Evolutionary conservation across 2,329 filamentous ascomycete species (phyloP).

Genomic region (Aspergillus carbonarius): DNA sequence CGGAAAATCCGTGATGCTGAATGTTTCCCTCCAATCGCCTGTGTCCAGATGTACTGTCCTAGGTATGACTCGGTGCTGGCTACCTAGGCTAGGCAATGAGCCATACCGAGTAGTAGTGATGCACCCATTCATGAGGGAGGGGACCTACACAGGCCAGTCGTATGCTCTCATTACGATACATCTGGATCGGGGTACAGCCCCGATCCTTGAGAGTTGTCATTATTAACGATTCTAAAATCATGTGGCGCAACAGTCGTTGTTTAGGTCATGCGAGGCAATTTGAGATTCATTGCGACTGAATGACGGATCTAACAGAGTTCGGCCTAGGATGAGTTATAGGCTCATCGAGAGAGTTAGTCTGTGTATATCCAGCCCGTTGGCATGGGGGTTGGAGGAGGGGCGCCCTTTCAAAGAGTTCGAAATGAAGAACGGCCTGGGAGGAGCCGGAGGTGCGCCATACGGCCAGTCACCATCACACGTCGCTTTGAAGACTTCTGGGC

Average conservation of each 20-base stretch:
- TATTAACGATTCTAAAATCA: background rate
- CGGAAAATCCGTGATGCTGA: background rate
- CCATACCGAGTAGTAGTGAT: background rate
- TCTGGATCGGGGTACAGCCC: background rate
- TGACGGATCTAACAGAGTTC: slow-evolving; percentile 7
- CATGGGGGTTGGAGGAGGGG: background rate
- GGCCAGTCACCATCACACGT: slow-evolving; percentile 12
- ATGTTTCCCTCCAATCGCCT: background rate
- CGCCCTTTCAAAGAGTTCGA: slow-evolving; percentile 8
- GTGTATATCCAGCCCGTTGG: slow-evolving; percentile 1
- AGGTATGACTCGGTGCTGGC: background rate
- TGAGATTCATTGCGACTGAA: background rate
- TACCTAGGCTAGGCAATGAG: background rate
- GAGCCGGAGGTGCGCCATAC: background rate
- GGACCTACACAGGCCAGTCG: background rate
- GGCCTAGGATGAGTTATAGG: slow-evolving; percentile 4
- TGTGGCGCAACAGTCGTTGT: slow-evolving; percentile 1
- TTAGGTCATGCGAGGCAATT: background rate
- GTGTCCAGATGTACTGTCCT: background rate
- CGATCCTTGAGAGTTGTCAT: background rate
- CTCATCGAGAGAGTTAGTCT: background rate
- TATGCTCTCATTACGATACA: background rate
- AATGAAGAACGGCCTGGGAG: slow-evolving; percentile 3
- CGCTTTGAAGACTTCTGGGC: slow-evolving; percentile 8
- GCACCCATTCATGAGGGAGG: background rate